These are phyloP conservation scores for Cyberlindnera veronae DNA, from an alignment of 805 yeast species.

Conservation along the genomic window DNA sequence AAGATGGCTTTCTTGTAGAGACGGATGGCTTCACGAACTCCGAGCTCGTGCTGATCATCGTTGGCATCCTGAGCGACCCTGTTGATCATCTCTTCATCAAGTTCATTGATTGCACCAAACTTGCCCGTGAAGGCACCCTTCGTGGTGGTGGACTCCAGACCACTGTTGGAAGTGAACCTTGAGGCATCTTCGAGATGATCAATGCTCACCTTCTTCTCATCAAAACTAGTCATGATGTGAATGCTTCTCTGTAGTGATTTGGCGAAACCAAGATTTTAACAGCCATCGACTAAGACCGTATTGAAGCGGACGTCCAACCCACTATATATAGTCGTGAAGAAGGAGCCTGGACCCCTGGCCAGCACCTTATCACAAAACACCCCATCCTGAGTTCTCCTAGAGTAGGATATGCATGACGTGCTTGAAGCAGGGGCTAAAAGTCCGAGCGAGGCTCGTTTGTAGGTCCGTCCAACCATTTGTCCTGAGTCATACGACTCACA, in stretches of 20 bases:
- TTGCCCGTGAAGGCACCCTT: background rate
- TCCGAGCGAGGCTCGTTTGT: too few species aligned
- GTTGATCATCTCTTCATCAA: constrained; percentile 13
- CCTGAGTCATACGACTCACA: too few species aligned
- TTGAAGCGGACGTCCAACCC: too few species aligned
- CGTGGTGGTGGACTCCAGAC: constrained; percentile 1
- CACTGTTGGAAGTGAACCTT: constrained; percentile 8
- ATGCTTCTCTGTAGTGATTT: too few species aligned
- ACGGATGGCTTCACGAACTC: constrained; percentile 18
- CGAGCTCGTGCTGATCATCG: constrained; percentile 18
- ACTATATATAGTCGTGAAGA: too few species aligned
- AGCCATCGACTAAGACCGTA: background rate
- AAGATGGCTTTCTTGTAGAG: constrained; percentile 17
- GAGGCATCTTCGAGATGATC: constrained; percentile 19
- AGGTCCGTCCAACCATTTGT: too few species aligned
- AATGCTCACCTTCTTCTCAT: constrained; percentile 13
- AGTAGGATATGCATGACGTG: too few species aligned
- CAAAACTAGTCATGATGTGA: background rate
- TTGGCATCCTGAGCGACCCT: constrained; percentile 18
- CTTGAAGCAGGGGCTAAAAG: too few species aligned
- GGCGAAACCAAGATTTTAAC: background rate
- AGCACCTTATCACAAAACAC: too few species aligned
- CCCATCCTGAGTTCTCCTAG: too few species aligned
- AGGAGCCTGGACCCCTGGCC: too few species aligned
- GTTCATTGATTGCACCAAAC: constrained; percentile 12